These are phyloP conservation scores for Candida sojae DNA, from an alignment of 1,139 yeast genomes.

Conservation along the genomic window DNA sequence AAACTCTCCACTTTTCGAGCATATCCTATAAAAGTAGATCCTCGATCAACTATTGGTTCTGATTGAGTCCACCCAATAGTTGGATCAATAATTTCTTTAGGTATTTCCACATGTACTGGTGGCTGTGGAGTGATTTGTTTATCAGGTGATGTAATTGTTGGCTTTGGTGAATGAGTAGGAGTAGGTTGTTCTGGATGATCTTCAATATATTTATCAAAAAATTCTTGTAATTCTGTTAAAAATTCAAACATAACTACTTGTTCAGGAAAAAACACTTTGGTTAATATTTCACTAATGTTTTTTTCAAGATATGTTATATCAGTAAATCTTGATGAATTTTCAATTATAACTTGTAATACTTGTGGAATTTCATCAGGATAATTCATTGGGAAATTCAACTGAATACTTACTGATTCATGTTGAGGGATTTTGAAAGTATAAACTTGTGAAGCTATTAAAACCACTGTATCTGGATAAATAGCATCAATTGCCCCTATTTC, in stretches of 20 bases:
- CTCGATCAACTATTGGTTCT: slow-evolving; percentile 78
- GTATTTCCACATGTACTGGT: not conserved
- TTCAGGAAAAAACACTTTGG: slow-evolving; percentile 52
- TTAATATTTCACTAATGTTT: slow-evolving; percentile 50
- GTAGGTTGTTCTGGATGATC: slow-evolving; percentile 13
- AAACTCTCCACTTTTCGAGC: slow-evolving; percentile 62
- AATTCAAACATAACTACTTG: slow-evolving; percentile 81
- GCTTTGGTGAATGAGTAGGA: slow-evolving; percentile 6
- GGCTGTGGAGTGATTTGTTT: not conserved
- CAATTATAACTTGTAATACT: slow-evolving; percentile 50
- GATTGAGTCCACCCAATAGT: slow-evolving; percentile 74
- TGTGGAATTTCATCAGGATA: slow-evolving; percentile 72
- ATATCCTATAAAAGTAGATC: slow-evolving; percentile 82
- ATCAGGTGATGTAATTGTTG: slow-evolving; percentile 13
- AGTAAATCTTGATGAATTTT: slow-evolving; percentile 29
- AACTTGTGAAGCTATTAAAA: slow-evolving; percentile 32
- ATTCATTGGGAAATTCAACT: slow-evolving; percentile 64
- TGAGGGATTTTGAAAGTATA: slow-evolving; percentile 65
- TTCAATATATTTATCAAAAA: slow-evolving; percentile 39
- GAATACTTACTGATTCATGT: slow-evolving; percentile 56
- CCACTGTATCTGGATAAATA: slow-evolving; percentile 69
- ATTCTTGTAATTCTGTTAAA: slow-evolving; percentile 61
- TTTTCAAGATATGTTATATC: slow-evolving; percentile 47
- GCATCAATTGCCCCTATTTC: slow-evolving; percentile 86
- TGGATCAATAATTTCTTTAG: slow-evolving; percentile 33